A percentile compares a stretch with the other conserved stretches of the same genome.
These are phyloP conservation scores for Penicillium aurantiogriseum DNA, from an alignment of 2,329 filamentous ascomycete species.

Conservation along the genomic window DNA sequence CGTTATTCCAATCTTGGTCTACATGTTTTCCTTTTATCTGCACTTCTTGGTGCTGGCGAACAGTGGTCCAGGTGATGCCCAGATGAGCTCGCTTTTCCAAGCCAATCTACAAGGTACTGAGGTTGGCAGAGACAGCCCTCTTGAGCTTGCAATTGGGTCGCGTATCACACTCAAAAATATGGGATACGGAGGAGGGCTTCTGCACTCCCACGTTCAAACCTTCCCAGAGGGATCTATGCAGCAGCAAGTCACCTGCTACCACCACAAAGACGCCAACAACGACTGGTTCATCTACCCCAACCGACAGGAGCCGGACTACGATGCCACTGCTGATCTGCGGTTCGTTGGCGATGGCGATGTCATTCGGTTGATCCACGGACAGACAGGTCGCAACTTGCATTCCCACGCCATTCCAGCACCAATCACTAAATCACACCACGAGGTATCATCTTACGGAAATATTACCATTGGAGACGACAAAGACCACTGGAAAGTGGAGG, in stretches of 20 bases:
- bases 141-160: slow-evolving; percentile 88
- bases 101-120: slow-evolving; percentile 92
- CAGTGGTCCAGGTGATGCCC: slow-evolving; percentile 94
- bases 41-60: slow-evolving; percentile 94
- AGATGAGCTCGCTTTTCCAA: slow-evolving; percentile 99
- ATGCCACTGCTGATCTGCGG: slow-evolving; percentile 66
- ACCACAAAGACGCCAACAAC: slow-evolving; percentile 99
- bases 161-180: slow-evolving; percentile 96
- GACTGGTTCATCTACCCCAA: slow-evolving; percentile 99
- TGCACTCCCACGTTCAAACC: slow-evolving; percentile 95
- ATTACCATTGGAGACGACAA: slow-evolving; percentile 93
- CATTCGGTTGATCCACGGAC: slow-evolving; percentile 86
- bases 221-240: slow-evolving; percentile 91
- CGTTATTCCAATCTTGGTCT: slow-evolving; percentile 81
- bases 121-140: slow-evolving; percentile 88
- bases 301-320: slow-evolving; percentile 70
- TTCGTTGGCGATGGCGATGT: slow-evolving; percentile 75
- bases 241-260: slow-evolving; percentile 98
- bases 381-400: slow-evolving; percentile 95
- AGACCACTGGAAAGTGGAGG: slow-evolving; percentile 94
- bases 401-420: slow-evolving; percentile 89
- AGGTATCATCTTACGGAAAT: slow-evolving; percentile 96
- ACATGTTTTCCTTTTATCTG: slow-evolving; percentile 91
- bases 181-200: slow-evolving; percentile 94
- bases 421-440: slow-evolving; percentile 81